Evolutionary conservation across 2,329 filamentous ascomycete species (phyloP), one percentile per base, ranked within the genome.

Genomic region (Cercospora beticola): DNA sequence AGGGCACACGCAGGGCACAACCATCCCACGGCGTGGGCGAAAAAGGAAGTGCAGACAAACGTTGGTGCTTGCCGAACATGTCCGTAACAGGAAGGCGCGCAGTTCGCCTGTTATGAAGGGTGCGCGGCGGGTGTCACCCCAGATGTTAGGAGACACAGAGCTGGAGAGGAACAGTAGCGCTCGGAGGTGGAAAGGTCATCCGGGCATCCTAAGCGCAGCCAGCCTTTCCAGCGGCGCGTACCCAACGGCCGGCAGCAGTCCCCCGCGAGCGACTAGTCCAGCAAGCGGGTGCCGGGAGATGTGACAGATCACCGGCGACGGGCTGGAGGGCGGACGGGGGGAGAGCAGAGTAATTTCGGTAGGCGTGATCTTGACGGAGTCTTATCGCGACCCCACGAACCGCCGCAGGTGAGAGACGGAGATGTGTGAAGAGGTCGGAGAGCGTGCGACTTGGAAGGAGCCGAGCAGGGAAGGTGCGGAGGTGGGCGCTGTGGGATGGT

Each of bases 201-300:
- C 31, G 33, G 28, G 18, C 16, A n/a, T 14, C 18, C 30, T 23
- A 43, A 23, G 31, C 58, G 58, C 58, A 40, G 58, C 58, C 58
- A 61, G n/a, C 58, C 59, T 4, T 62, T 40, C 59, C 59, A n/a
- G 59, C 31, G 33, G 59, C 59, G 59, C 59, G 21, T 7, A 62
- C 59, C 21, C 26, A 62, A 49, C 59, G 21, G 59, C 31, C 59
- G 59, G 59, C 59, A 43, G 59, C 21, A 12, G 23, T 40, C 28
- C 59, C 58, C 21, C 59, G 59, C 36, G 36, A 62, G 43, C 31
- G 36, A 40, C 33, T 43, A 26, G 28, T 30, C 14, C 23, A n/a
- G 36, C 59, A 62, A 26, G 36, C 43, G 56, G 56, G 26, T 30
- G 56, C 56, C 30, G 26, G 26, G 56, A 60, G 57, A 36, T 36